Conservation (phyloP, 306 rosid species). For the Ochetophila trinervis region DNA sequence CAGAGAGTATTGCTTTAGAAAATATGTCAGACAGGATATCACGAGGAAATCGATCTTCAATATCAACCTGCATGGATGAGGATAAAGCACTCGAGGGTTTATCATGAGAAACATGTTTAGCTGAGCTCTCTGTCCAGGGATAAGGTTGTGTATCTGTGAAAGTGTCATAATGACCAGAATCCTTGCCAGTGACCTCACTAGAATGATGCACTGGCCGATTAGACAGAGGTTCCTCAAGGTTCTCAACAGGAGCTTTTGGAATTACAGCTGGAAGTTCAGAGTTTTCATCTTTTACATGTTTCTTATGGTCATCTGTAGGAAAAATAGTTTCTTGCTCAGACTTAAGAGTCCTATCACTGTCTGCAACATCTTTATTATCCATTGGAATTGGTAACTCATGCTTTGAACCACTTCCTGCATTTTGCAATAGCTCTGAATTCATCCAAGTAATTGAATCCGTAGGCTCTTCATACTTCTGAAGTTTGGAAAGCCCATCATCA, state of each 20-base stretch:
- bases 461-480: slow-evolving; percentile 39
- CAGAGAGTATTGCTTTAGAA: slow-evolving; percentile 43
- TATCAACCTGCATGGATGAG: slow-evolving; percentile 51
- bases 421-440: slow-evolving; percentile 41
- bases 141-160: slow-evolving; percentile 21
- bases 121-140: slow-evolving; percentile 27
- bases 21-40: slow-evolving; percentile 56
- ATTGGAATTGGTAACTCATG: slow-evolving; percentile 23
- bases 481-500: slow-evolving; percentile 41
- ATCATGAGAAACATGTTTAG: slow-evolving; percentile 25
- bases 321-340: slow-evolving; percentile 32
- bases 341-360: slow-evolving; percentile 30
- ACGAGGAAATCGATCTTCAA: slow-evolving; percentile 60
- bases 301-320: slow-evolving; percentile 32
- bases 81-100: slow-evolving; percentile 33
- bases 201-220: slow-evolving; percentile 36
- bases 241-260: slow-evolving; percentile 42
- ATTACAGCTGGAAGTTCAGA: slow-evolving; percentile 24
- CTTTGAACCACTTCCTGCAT: slow-evolving; percentile 39
- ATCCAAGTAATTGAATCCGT: slow-evolving; percentile 42
- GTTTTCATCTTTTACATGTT: slow-evolving; percentile 33
- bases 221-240: slow-evolving; percentile 31
- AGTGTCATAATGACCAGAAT: slow-evolving; percentile 19
- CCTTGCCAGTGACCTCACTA: slow-evolving; percentile 38
- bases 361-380: slow-evolving; percentile 30